A percentile compares a stretch with the other conserved stretches of the same genome.
Conservation (phyloP, 306 rosid genomes). For the Fragaria iinumae region DNA sequence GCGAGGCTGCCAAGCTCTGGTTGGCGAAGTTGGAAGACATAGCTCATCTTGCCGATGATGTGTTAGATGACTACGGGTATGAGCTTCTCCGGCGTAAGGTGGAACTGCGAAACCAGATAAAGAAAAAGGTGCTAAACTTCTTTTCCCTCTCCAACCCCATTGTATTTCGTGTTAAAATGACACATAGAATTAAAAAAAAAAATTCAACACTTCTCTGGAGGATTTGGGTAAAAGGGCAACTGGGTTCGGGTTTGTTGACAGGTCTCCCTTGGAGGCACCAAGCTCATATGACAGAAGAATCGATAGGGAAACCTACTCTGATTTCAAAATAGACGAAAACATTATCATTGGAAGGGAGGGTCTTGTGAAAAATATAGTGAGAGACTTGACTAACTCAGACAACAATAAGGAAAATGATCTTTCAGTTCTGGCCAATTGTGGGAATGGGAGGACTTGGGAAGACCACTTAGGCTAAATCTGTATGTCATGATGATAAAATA, state of each 20-base stretch:
- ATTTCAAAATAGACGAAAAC: background rate
- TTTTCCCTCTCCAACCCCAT: background rate
- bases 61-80: background rate
- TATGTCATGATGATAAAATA: slow-evolving; percentile 8
- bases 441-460: slow-evolving; percentile 32
- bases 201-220: background rate
- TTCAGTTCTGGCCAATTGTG: slow-evolving; percentile 20
- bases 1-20: background rate
- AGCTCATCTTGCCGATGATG: background rate
- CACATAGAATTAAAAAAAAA: background rate
- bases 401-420: background rate
- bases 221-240: background rate
- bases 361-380: background rate
- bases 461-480: slow-evolving; percentile 19
- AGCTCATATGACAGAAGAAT: background rate
- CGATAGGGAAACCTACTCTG: background rate
- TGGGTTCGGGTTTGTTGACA: background rate
- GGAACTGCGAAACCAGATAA: background rate
- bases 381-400: background rate
- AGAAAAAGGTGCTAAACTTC: background rate
- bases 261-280: background rate
- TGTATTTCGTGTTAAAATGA: background rate
- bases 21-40: background rate
- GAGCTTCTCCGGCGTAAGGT: background rate
- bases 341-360: background rate